phyloP scores from a whole-genome alignment of 139 green algal species.

The Coelastrella sp. region DNA sequence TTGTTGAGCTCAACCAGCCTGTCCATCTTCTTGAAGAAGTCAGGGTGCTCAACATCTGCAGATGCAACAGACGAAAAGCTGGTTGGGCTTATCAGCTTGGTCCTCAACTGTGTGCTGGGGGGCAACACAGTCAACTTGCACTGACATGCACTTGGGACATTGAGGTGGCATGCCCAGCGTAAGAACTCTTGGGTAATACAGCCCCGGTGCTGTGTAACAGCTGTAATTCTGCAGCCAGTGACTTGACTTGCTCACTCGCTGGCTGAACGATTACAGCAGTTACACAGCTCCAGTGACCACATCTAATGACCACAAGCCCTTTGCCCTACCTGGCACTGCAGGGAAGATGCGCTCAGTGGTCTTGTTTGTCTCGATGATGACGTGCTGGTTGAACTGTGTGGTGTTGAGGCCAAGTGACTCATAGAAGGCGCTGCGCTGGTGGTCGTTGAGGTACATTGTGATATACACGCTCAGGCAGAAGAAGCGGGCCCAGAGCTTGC shows the following conservation, averaged over 20 bases:
- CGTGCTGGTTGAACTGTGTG: constrained; percentile 92
- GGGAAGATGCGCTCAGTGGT: constrained; percentile 96
- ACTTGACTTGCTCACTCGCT: too few species aligned
- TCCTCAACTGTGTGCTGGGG: too few species aligned
- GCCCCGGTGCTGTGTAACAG: too few species aligned
- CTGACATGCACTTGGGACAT: too few species aligned
- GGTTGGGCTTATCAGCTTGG: not conserved
- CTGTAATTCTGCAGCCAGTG: too few species aligned
- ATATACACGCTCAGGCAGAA: constrained; percentile 99
- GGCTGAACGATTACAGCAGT: too few species aligned
- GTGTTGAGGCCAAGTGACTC: constrained; percentile 92
- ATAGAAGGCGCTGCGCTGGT: constrained; percentile 92
- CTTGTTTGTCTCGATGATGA: constrained; percentile 98
- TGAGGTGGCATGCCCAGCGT: too few species aligned
- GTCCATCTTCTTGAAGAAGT: constrained; percentile 91
- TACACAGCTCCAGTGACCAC: not conserved
- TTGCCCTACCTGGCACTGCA: constrained; percentile 67
- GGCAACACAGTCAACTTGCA: too few species aligned
- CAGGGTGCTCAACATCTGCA: constrained; percentile 85
- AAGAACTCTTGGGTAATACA: too few species aligned
- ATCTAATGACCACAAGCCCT: not conserved
- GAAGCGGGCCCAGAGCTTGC: constrained; percentile 95
- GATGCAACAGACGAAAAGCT: not conserved
- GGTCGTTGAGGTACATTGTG: constrained; percentile 99
- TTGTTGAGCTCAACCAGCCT: constrained; percentile 85